Base-by-base conservation (phyloP, 208 protist genomes). In the Eutreptiella sp. region DNA sequence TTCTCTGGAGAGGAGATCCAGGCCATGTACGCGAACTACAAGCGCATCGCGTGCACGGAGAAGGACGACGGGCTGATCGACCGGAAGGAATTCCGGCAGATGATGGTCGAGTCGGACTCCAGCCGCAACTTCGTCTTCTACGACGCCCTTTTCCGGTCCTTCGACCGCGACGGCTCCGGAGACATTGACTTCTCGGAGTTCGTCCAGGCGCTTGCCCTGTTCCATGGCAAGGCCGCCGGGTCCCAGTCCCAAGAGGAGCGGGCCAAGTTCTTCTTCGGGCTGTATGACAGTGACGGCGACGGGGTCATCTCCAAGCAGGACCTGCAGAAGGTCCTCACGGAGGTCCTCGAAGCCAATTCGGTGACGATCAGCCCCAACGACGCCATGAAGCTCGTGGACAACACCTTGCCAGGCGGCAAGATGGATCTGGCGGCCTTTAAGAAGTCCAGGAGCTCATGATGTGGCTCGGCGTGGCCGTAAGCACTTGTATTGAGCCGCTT, bases 1-100 rank as follows among this genome's bases (percentile, higher is more conserved):
- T 57, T 57, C 50, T 53, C 50, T 9, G 31, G 50, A 21, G 14
- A 24, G 14, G 50, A 57, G 36, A 57, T 57, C n/a, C 31, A 57
- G 36, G 50, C 50, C n/a, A 57, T 57, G 50, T 28, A 57, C 50
- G 28, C 50, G n/a, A 57, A 57, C 23, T 57, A 41, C 50, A 57
- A 57, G 50, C 7, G 36, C 14, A 57, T 57, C 7, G n/a, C 11
- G 21, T 9, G 28, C 21, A 57, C 39, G 31, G 31, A 57, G 23
- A 47, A 36, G 21, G 50, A 57, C 28, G 50, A 57, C 36, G 50
- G 50, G 7, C 16, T 57, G 21, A 57, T 57, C 36, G 50, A 57
- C 36, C 14, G 28, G 24, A 31, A 7, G 36, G 50, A 57, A 26
- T 57, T 57, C 50, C 45, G 11, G 29, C 45, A 50, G 50, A 57